phyloP scores from a whole-genome alignment of 2,329 filamentous ascomycete genomes.

The Colletotrichum agaves region DNA sequence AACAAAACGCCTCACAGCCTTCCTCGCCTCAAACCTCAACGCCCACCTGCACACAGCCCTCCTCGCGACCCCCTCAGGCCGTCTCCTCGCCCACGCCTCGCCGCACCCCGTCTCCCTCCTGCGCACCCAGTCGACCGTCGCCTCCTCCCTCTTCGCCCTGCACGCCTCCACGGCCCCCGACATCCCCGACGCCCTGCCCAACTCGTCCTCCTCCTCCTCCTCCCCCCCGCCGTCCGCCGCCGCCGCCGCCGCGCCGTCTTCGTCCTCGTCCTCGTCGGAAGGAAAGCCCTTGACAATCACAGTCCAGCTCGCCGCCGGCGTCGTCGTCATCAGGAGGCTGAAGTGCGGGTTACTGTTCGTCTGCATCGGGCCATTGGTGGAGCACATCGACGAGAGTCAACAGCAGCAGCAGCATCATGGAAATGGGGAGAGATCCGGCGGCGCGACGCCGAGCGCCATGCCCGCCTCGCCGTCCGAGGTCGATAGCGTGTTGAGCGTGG shows the following conservation, averaged over 20 bases:
- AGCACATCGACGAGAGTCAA: constrained; percentile 38
- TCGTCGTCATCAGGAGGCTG: constrained; percentile 68
- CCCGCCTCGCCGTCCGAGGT: constrained; percentile 54
- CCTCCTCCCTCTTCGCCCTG: constrained; percentile 69
- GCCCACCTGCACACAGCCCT: constrained; percentile 68
- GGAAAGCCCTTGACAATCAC: constrained; percentile 59
- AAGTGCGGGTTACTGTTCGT: constrained; percentile 71
- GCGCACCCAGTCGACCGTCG: constrained; percentile 72
- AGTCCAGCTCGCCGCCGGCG: constrained; percentile 67
- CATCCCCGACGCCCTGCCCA: constrained; percentile 55
- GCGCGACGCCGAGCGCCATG: constrained; percentile 41
- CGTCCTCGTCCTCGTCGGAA: background rate
- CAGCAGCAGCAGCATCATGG: constrained; percentile 38
- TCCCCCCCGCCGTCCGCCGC: constrained; percentile 38
- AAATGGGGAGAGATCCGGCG: constrained; percentile 42
- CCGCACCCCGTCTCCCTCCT: constrained; percentile 62
- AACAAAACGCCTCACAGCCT: constrained; percentile 71
- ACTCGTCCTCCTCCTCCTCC: constrained; percentile 43
- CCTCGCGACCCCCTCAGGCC: constrained; percentile 68
- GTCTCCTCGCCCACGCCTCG: constrained; percentile 71
- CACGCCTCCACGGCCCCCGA: constrained; percentile 59
- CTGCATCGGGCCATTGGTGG: constrained; percentile 62
- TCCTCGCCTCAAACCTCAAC: constrained; percentile 68
- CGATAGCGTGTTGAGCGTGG: constrained; percentile 59
- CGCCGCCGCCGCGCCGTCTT: background rate